Evolutionary conservation across 768 basidiomycete species (phyloP), one percentile per base, ranked within the genome.

Genomic region (Agrocybe chaxingu): DNA sequence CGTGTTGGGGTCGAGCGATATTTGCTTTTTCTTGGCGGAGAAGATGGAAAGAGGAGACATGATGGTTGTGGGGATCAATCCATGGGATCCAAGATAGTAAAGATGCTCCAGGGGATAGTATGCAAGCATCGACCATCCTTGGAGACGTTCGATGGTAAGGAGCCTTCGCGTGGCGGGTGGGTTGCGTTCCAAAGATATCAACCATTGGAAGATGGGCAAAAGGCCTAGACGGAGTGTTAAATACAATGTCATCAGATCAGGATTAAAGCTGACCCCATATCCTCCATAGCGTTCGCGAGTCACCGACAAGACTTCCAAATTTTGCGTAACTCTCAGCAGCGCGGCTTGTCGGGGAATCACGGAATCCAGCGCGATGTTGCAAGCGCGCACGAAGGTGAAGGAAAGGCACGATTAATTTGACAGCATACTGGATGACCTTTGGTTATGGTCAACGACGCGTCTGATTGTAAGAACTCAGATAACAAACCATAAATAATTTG

Each of bases 91-190:
- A 51, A 92, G 72, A 61, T 87, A 92, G 57, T 76, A 82, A 19
- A 90, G 66, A 55, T 91, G 87, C 58, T 92, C 87, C 41, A 92
- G 74, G 1, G 88, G 90, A 60, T 86, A 92, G 69, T 86, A 92
- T 1, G 72, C 78, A 8, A 92, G 72, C 88, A 92, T 90, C 1
- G 85, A 73, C 79, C 78, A 87, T 12, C 80, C 89, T 62, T 92
- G 89, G 16, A 90, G 70, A 24, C 89, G 85, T 62, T 92, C 89
- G 39, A 92, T 87, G 0, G 79, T 87, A 44, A 85, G 79, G 30
- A 91, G 74, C 39, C 75, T 75, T 2, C 83, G 78, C 2, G 89
- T 91, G 3, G 85, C 83, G 9, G 83, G 83, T 1, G 82, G 84
- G 36, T 67, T 79, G n/a, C 82, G 80, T 64, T 90, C 89, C 58